phyloP scores from a whole-genome alignment of 306 rosid species.

The Castanea crenata region DNA sequence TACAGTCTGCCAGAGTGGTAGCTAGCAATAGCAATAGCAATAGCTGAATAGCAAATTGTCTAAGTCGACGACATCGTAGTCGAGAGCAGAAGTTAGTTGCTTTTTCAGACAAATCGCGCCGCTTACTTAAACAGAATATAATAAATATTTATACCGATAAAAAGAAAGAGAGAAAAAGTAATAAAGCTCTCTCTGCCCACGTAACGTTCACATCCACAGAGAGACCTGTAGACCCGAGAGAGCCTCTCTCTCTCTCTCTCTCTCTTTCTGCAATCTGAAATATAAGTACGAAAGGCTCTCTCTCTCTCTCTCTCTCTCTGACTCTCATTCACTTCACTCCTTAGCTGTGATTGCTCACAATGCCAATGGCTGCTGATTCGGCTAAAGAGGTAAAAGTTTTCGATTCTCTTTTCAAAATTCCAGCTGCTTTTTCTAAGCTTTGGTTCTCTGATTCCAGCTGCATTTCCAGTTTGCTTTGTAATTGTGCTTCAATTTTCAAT shows the following conservation, averaged over 20 bases:
- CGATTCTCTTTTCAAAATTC: background rate
- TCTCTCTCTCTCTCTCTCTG: constrained; percentile 15
- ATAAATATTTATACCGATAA: no score
- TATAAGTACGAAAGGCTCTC: background rate
- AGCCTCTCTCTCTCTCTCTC: constrained; percentile 14
- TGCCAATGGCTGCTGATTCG: constrained; percentile 42
- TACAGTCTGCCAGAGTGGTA: no score
- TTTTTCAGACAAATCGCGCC: constrained; percentile 24
- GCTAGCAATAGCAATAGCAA: no score
- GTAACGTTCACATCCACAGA: constrained; percentile 40
- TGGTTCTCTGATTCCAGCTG: constrained; percentile 9
- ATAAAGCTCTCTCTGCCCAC: constrained; percentile 9
- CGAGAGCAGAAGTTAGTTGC: no score
- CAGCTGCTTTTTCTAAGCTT: background rate
- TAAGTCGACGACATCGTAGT: no score
- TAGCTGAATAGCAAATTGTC: no score
- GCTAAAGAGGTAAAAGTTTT: constrained; percentile 39
- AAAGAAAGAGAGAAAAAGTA: background rate
- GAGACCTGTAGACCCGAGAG: background rate
- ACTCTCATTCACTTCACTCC: background rate
- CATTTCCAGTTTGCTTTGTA: constrained; percentile 25
- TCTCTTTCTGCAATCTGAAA: constrained; percentile 1
- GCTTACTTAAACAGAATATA: background rate
- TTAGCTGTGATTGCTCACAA: background rate
- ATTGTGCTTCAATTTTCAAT: constrained; percentile 7